A percentile compares a stretch with the other conserved stretches of the same genome.
Evolutionary conservation across 345 rosid genomes (phyloP).

Genomic region (Pugionium dolabratum): DNA sequence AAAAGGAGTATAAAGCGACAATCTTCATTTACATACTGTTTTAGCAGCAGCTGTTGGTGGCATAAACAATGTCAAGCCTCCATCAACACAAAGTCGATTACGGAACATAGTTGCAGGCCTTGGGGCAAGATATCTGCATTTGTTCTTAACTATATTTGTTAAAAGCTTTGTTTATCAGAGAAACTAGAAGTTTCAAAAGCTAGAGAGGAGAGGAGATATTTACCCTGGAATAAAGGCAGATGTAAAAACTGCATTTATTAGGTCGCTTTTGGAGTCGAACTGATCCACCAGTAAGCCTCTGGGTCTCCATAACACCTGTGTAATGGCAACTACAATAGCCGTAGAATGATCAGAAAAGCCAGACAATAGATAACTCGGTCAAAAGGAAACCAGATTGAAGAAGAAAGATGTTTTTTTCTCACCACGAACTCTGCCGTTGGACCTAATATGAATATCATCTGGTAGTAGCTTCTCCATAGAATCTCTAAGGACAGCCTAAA

Average conservation of each 20-base stretch:
- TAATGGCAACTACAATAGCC: slow-evolving; percentile 78
- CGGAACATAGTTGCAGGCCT: slow-evolving; percentile 85
- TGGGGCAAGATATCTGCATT: slow-evolving; percentile 93
- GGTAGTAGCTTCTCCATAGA: slow-evolving; percentile 73
- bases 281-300: slow-evolving; percentile 93
- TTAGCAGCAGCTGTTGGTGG: slow-evolving; percentile 92
- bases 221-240: slow-evolving; percentile 96
- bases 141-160: slow-evolving; percentile 12
- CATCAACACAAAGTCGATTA: slow-evolving; percentile 85
- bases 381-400: slow-evolving; percentile 1
- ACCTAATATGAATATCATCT: slow-evolving; percentile 74
- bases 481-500: slow-evolving; percentile 80
- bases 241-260: slow-evolving; percentile 81
- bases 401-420: slow-evolving; percentile 34
- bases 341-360: slow-evolving; percentile 18
- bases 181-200: slow-evolving; percentile 11
- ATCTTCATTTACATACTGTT: slow-evolving; percentile 54
- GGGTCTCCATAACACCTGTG: slow-evolving; percentile 90
- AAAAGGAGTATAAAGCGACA: too few species aligned
- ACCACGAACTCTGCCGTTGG: slow-evolving; percentile 93
- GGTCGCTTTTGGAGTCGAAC: slow-evolving; percentile 87
- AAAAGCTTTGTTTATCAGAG: neutral
- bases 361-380: neutral
- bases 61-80: slow-evolving; percentile 93
- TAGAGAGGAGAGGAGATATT: slow-evolving; percentile 19